A percentile compares a stretch with the other conserved stretches of the same genome.
Evolutionary conservation across 371 early-diverging fungal genomes (phyloP).

Genomic region (Mortierella sp.): DNA sequence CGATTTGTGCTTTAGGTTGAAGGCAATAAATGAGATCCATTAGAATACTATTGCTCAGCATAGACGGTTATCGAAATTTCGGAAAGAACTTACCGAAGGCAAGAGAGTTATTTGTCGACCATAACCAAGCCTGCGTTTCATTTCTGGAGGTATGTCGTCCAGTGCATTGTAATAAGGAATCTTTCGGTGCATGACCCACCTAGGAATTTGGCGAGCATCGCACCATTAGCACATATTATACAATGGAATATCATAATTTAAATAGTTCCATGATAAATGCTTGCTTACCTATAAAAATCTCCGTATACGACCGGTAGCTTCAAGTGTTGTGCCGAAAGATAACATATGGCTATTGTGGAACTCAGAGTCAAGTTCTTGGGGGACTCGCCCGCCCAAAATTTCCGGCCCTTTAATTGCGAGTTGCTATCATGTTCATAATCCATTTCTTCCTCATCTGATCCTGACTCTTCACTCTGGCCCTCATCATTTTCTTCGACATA

Average conservation of each 20-base stretch:
- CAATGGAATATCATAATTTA: background rate
- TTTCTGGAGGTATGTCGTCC: slow-evolving; percentile 17
- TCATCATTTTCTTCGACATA: slow-evolving; percentile 2
- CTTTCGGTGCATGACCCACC: slow-evolving; percentile 28
- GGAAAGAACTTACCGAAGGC: slow-evolving; percentile 19
- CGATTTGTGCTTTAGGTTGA: background rate
- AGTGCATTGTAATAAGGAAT: slow-evolving; percentile 25
- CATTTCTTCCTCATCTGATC: background rate
- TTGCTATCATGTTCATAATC: background rate
- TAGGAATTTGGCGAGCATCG: background rate
- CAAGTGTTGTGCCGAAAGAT: slow-evolving; percentile 33
- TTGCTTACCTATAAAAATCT: slow-evolving; percentile 37
- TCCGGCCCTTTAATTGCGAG: background rate
- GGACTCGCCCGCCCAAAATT: background rate
- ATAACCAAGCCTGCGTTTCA: slow-evolving; percentile 6
- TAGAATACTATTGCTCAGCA: background rate
- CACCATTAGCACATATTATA: background rate
- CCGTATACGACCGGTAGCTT: slow-evolving; percentile 38
- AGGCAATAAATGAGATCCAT: background rate
- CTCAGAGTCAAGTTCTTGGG: background rate
- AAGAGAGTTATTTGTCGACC: background rate
- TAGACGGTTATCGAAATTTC: background rate
- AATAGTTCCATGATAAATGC: background rate
- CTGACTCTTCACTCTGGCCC: background rate
- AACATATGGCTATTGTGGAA: slow-evolving; percentile 26